These are phyloP conservation scores for Candida awuae DNA, from an alignment of 805 yeast genomes.

Conservation along the genomic window DNA sequence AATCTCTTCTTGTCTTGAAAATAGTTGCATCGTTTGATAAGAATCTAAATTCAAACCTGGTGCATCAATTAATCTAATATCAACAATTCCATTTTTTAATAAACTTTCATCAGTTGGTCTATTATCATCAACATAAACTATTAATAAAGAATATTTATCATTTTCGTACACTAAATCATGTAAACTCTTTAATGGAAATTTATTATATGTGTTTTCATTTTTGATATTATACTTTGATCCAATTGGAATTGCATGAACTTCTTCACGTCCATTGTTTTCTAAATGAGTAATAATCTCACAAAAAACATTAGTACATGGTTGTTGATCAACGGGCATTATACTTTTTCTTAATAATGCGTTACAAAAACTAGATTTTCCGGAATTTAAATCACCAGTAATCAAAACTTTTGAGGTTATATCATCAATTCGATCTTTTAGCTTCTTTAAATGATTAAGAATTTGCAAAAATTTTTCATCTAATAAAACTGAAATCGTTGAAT, in stretches of 20 bases:
- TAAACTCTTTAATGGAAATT: conserved; percentile 45
- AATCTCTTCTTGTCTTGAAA: conserved; percentile 93
- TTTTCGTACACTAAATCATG: conserved; percentile 65
- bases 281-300: conserved; percentile 87
- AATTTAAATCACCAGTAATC: conserved; percentile 93
- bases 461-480: conserved; percentile 60
- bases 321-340: conserved; percentile 90
- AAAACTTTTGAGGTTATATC: conserved; percentile 91
- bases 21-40: conserved; percentile 88
- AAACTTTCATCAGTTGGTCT: conserved; percentile 62
- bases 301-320: conserved; percentile 94
- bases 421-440: conserved; percentile 75
- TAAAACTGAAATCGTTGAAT: conserved; percentile 58
- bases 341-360: conserved; percentile 75
- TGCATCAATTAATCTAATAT: conserved; percentile 88
- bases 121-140: conserved; percentile 74
- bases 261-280: conserved; percentile 68
- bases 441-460: conserved; percentile 56
- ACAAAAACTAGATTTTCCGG: conserved; percentile 95
- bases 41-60: conserved; percentile 95
- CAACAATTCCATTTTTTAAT: conserved; percentile 82
- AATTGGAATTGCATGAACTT: conserved; percentile 83
- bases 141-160: conserved; percentile 63
- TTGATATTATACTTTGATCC: conserved; percentile 41
- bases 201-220: conserved; percentile 61